Conservation (phyloP, 2,329 filamentous ascomycete species). For the Rhinocladiella similis region DNA sequence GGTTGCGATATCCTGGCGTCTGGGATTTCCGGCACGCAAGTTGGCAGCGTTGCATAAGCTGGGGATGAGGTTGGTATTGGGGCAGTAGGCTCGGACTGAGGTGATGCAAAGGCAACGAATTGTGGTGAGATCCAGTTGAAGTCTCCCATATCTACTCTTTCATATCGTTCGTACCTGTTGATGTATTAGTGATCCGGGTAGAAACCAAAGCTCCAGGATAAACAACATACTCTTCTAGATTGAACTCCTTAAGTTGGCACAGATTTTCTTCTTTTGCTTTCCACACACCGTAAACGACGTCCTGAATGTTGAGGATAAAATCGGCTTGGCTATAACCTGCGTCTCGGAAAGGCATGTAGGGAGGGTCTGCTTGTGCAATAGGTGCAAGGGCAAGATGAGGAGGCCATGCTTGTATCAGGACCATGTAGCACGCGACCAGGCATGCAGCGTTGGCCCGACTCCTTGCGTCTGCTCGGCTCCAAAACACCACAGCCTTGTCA, state of each 20-base stretch:
- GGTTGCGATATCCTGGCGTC: constrained; percentile 72
- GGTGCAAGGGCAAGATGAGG: constrained; percentile 93
- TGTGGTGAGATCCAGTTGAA: constrained; percentile 99
- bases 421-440: constrained; percentile 97
- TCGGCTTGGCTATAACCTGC: constrained; percentile 98
- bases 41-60: constrained; percentile 72
- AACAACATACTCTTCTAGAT: constrained; percentile 73
- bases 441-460: constrained; percentile 90
- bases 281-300: constrained; percentile 98
- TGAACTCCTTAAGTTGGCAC: constrained; percentile 89
- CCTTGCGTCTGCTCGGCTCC: constrained; percentile 86
- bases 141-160: constrained; percentile 95
- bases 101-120: constrained; percentile 95
- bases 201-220: neutral
- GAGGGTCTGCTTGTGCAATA: constrained; percentile 94
- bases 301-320: constrained; percentile 92
- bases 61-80: constrained; percentile 73
- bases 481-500: constrained; percentile 89
- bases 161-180: constrained; percentile 79
- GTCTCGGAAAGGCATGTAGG: constrained; percentile 97
- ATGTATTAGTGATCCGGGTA: neutral
- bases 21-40: constrained; percentile 71
- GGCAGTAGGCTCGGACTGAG: constrained; percentile 75
- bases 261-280: constrained; percentile 95
- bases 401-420: constrained; percentile 95